Evolutionary conservation across 805 yeast species (phyloP).

Genomic region (Candida insectorum): DNA sequence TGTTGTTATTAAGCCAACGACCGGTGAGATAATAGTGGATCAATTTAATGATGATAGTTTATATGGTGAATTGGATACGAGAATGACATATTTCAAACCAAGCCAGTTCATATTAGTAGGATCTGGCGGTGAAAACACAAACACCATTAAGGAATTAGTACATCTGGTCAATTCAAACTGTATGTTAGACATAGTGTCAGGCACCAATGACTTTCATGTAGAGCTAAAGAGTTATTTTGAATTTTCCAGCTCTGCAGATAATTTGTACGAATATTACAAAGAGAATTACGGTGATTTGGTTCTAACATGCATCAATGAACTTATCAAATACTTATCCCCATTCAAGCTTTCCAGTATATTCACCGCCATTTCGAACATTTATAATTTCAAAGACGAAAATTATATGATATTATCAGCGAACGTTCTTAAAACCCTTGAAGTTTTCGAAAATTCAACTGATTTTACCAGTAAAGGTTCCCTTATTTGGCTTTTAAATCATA

Average conservation of each 20-base stretch:
- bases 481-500: conserved; percentile 76
- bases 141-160: conserved; percentile 15
- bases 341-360: conserved; percentile 62
- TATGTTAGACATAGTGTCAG: conserved; percentile 9
- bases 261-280: conserved; percentile 22
- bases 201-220: no score
- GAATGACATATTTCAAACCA: conserved; percentile 73
- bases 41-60: conserved; percentile 56
- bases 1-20: conserved; percentile 63
- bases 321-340: conserved; percentile 55
- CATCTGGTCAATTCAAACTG: conserved; percentile 9
- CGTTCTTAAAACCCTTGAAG: conserved; percentile 69
- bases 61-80: conserved; percentile 65
- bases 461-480: conserved; percentile 61
- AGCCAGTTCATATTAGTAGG: conserved; percentile 50
- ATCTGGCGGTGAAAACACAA: conserved; percentile 20
- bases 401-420: conserved; percentile 61
- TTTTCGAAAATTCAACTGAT: conserved; percentile 65
- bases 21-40: conserved; percentile 78
- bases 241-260: conserved; percentile 1
- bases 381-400: conserved; percentile 46
- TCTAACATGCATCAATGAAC: conserved; percentile 40
- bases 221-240: no score
- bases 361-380: conserved; percentile 47
- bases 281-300: conserved; percentile 17